Evolutionary conservation across 768 basidiomycete genomes (phyloP), one percentile per base, ranked within the genome.

Genomic region (Amylocystis lapponica): DNA sequence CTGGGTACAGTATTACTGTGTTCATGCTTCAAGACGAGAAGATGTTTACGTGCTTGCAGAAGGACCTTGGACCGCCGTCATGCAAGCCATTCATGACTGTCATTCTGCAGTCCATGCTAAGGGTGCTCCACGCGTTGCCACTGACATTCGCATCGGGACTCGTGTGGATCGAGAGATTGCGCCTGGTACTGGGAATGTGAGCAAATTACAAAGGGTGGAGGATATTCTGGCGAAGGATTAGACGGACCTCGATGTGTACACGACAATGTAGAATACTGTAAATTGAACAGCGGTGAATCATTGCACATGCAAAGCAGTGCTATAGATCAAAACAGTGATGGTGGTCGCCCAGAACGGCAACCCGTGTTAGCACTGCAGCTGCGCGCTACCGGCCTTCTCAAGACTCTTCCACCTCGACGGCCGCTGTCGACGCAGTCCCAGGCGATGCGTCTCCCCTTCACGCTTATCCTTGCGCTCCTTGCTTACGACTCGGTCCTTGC

Each of bases 131-230:
- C 79, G 84, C 39, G 75, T 93, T 41, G 88, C 88, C 10, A 95
- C 94, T 11, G 94, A 98, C 65, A 86, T 97, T 47, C 83, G 95
- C 21, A 94, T 98, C 41, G 95, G 95, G 32, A 97, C 95, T 1
- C 80, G 94, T 35, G 73, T 76, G 19, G 80, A 94, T 63, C 76
- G 81, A 47, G 67, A 74, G 29, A 72, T 83, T 14, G 62, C 65
- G 4, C 70, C 73, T 1, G 85, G 83, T 5, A 69, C 76, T 33
- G 91, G 84, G 6, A 96, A 96, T 51, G 79, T 79, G 17, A 68
- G 66, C 41, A 97, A 98, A 59, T 76, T 96, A 13, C 69, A 71
- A 39, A 76, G 92, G 21, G 92, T 98, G 7, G 72, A 86, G 52
- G 83, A 83, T 36, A 88, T 96, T 31, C 63, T 98, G 20, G 69